phyloP scores from a whole-genome alignment of 2,329 filamentous ascomycete species.

The Coniochaeta sp. region DNA sequence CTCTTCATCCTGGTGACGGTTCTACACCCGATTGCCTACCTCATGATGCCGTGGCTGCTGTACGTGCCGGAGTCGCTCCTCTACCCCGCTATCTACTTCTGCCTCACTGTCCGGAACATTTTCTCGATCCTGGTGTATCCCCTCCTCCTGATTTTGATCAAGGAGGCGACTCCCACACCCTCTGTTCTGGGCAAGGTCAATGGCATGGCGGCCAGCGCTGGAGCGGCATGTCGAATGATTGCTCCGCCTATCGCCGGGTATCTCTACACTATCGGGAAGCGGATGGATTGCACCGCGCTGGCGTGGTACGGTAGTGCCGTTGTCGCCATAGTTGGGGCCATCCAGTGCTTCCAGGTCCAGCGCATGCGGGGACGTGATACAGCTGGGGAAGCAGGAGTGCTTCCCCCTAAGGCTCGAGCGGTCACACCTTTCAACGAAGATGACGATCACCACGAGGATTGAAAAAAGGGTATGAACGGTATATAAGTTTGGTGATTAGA shows the following conservation, averaged over 20 bases:
- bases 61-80: conserved; percentile 43
- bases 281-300: conserved; percentile 49
- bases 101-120: conserved; percentile 50
- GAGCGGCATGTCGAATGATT: conserved; percentile 59
- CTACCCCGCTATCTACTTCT: conserved; percentile 50
- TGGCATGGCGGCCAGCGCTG: conserved; percentile 57
- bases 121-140: conserved; percentile 59
- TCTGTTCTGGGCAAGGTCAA: conserved; percentile 57
- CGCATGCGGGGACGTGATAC: background rate
- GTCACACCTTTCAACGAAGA: background rate
- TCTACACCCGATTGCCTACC: conserved; percentile 54
- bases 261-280: conserved; percentile 53
- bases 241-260: conserved; percentile 58
- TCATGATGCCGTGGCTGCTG: conserved; percentile 51
- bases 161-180: conserved; percentile 52
- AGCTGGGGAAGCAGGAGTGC: background rate
- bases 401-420: background rate
- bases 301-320: conserved; percentile 57
- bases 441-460: background rate
- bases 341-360: conserved; percentile 51
- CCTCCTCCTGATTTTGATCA: conserved; percentile 58
- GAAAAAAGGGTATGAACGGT: background rate
- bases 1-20: conserved; percentile 51
- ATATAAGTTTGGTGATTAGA: background rate
- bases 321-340: conserved; percentile 46